Percentiles rank a stretch among this genome's conserved stretches.
These are phyloP conservation scores for Avicennia marina DNA, from an alignment of 257 asterid species.

Conservation along the genomic window DNA sequence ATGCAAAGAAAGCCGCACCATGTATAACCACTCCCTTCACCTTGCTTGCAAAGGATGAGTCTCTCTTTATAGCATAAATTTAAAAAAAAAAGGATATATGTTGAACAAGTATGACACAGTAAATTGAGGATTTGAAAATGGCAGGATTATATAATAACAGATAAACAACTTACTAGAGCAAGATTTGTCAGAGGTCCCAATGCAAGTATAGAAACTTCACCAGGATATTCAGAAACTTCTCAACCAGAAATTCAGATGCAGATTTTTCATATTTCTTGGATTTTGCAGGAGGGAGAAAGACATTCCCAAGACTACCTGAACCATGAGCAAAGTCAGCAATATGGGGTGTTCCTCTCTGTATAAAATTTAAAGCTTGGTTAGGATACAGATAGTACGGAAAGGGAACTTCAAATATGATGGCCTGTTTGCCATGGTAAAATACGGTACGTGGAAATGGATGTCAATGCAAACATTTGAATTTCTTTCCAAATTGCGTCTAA, in stretches of 20 bases:
- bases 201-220: slow-evolving; percentile 96
- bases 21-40: slow-evolving; percentile 86
- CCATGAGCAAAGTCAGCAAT: slow-evolving; percentile 88
- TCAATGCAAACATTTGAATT: no score
- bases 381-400: neutral
- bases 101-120: neutral
- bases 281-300: slow-evolving; percentile 48
- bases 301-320: slow-evolving; percentile 74
- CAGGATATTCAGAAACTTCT: slow-evolving; percentile 77
- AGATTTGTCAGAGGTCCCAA: slow-evolving; percentile 93
- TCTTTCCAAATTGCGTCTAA: no score
- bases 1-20: slow-evolving; percentile 91
- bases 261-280: slow-evolving; percentile 60
- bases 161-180: slow-evolving; percentile 59
- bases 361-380: slow-evolving; percentile 12
- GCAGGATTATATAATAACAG: neutral
- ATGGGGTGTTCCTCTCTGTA: slow-evolving; percentile 78
- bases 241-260: slow-evolving; percentile 82
- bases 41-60: slow-evolving; percentile 87
- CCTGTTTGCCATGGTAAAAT: neutral
- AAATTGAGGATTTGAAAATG: neutral
- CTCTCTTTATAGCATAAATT: slow-evolving; percentile 82
- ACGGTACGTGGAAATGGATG: no score
- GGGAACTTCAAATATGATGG: neutral
- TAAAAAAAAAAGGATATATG: slow-evolving; percentile 6